Conservation (phyloP, 805 yeast genomes). For the Sugiyamaella qingdaonensis region DNA sequence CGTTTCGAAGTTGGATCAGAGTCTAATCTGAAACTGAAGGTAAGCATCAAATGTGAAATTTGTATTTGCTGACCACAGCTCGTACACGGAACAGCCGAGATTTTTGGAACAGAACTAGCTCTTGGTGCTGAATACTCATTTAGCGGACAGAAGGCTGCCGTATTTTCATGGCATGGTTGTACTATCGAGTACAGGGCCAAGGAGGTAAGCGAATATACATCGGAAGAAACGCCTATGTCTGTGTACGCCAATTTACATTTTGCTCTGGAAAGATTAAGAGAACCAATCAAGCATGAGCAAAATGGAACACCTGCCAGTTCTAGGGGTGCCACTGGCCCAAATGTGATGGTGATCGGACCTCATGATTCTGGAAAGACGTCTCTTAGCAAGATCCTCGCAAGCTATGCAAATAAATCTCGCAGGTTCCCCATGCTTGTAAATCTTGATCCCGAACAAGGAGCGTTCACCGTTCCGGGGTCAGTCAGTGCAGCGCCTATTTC, state of each 20-base stretch:
- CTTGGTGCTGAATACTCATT: slow-evolving; percentile 58
- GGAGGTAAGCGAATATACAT: slow-evolving; percentile 48
- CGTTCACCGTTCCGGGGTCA: slow-evolving; percentile 76
- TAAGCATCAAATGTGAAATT: slow-evolving; percentile 23
- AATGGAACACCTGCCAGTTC: neutral
- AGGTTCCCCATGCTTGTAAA: slow-evolving; percentile 70
- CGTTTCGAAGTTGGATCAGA: slow-evolving; percentile 62
- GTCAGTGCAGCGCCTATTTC: slow-evolving; percentile 79
- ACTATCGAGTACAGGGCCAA: slow-evolving; percentile 45
- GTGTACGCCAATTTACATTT: slow-evolving; percentile 67
- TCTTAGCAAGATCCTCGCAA: slow-evolving; percentile 58
- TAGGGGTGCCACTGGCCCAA: slow-evolving; percentile 36
- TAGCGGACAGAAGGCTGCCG: slow-evolving; percentile 49
- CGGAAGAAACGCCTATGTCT: slow-evolving; percentile 67
- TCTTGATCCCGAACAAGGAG: slow-evolving; percentile 69
- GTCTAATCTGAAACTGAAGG: slow-evolving; percentile 47
- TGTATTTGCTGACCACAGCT: slow-evolving; percentile 29
- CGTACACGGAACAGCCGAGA: slow-evolving; percentile 72
- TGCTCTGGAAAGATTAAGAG: slow-evolving; percentile 58
- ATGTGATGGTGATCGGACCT: slow-evolving; percentile 72
- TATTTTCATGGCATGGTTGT: slow-evolving; percentile 66
- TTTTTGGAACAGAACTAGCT: slow-evolving; percentile 90
- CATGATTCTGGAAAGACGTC: slow-evolving; percentile 75
- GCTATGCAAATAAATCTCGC: slow-evolving; percentile 70
- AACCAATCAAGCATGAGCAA: slow-evolving; percentile 9